Conservation (phyloP, 805 yeast species). For the Saccharomycopsis malanga region DNA sequence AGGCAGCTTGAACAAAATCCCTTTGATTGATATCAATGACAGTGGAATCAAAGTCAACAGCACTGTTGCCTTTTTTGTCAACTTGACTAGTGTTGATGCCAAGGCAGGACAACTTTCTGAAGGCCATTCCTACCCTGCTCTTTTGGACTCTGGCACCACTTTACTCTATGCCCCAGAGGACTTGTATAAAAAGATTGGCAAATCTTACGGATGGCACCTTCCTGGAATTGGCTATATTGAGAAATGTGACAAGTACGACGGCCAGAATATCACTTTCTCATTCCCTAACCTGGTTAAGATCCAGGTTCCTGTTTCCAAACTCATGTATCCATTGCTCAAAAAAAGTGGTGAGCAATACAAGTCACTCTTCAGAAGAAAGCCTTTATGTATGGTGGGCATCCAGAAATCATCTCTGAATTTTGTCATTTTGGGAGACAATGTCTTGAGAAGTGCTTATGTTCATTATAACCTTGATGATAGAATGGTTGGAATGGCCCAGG, state of each 20-base stretch:
- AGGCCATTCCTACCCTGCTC: slow-evolving; percentile 31
- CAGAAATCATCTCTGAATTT: background rate
- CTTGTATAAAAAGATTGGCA: slow-evolving; percentile 25
- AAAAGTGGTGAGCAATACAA: slow-evolving; percentile 6
- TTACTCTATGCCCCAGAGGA: slow-evolving; percentile 37
- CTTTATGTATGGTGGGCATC: slow-evolving; percentile 12
- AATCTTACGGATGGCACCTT: slow-evolving; percentile 14
- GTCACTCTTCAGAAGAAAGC: background rate
- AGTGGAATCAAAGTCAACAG: background rate
- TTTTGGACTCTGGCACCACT: slow-evolving; percentile 39
- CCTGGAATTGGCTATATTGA: slow-evolving; percentile 16
- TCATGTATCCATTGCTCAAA: slow-evolving; percentile 11
- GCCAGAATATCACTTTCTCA: slow-evolving; percentile 1
- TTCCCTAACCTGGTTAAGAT: slow-evolving; percentile 1
- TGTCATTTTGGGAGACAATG: slow-evolving; percentile 37
- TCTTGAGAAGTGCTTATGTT: slow-evolving; percentile 37
- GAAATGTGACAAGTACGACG: slow-evolving; percentile 6
- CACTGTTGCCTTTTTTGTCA: slow-evolving; percentile 21
- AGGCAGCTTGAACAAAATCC: slow-evolving; percentile 7
- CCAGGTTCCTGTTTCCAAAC: slow-evolving; percentile 8
- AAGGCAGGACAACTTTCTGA: slow-evolving; percentile 7
- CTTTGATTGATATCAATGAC: slow-evolving; percentile 10
- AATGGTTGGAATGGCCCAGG: slow-evolving; percentile 51
- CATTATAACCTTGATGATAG: slow-evolving; percentile 56
- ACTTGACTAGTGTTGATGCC: background rate